Evolutionary conservation across 148 eudicot species (phyloP).

Genomic region (Rhododendron ferrugineum): DNA sequence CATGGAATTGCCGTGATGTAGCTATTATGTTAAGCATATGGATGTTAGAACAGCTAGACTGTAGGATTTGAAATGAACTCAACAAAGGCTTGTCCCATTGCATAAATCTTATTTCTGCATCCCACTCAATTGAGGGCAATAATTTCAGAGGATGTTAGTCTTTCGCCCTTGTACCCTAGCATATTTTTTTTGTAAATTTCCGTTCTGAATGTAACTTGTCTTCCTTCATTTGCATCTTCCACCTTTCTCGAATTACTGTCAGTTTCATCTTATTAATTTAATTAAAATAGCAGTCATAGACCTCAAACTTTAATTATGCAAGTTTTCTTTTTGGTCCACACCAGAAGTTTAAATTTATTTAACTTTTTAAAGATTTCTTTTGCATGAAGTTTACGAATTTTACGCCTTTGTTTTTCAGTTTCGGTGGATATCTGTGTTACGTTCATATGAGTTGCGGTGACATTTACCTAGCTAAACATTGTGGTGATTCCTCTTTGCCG

Average conservation of each 20-base stretch:
- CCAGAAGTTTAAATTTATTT: neutral
- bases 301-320: neutral
- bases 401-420: neutral
- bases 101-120: neutral
- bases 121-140: neutral
- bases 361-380: neutral
- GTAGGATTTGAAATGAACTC: neutral
- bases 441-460: neutral
- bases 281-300: neutral
- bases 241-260: neutral
- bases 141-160: neutral
- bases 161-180: neutral
- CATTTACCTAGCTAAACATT: neutral
- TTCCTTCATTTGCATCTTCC: neutral
- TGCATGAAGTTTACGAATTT: neutral
- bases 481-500: neutral
- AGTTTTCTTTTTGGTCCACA: neutral
- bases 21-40: neutral
- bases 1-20: neutral
- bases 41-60: neutral
- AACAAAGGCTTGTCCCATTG: neutral
- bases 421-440: neutral
- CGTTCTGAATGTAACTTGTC: neutral
- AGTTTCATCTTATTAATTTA: neutral
- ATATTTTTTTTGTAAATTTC: neutral